These are phyloP conservation scores for Trichophyton mentagrophytes DNA, from an alignment of 2,329 filamentous ascomycete species.

Conservation along the genomic window DNA sequence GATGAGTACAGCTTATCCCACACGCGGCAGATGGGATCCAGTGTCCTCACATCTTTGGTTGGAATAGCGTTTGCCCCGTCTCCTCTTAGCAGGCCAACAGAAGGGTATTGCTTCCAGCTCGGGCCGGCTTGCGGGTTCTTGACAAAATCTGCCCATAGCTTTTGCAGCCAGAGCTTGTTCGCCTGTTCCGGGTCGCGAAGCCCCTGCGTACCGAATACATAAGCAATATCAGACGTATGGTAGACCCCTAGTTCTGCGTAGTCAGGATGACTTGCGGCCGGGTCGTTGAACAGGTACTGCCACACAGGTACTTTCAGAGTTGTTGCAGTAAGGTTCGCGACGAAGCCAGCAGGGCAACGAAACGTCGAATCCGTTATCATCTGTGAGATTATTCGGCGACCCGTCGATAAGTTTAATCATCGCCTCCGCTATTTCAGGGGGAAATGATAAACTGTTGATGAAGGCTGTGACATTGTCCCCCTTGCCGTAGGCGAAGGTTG, in stretches of 20 bases:
- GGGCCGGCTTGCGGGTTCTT: constrained; percentile 26
- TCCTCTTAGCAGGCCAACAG: neutral
- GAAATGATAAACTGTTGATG: neutral
- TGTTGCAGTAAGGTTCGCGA: neutral
- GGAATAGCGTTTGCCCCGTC: neutral
- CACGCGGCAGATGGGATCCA: neutral
- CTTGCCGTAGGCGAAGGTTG: neutral
- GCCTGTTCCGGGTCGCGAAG: constrained; percentile 14
- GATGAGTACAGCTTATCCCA: neutral
- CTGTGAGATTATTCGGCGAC: neutral
- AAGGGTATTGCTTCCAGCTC: constrained; percentile 18
- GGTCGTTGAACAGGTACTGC: constrained; percentile 28
- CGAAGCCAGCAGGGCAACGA: constrained; percentile 12
- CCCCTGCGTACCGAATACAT: constrained; percentile 25
- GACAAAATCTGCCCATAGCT: constrained; percentile 26
- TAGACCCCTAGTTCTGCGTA: constrained; percentile 22
- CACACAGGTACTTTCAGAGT: constrained; percentile 14
- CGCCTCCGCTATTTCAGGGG: neutral
- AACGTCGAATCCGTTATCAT: constrained; percentile 23
- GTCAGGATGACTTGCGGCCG: constrained; percentile 22
- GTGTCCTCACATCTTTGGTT: neutral
- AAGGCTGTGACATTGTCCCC: neutral
- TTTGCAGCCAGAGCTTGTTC: constrained; percentile 22
- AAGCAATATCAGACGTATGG: constrained; percentile 24
- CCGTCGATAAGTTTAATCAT: neutral